Percentiles rank a stretch among this genome's conserved stretches.
phyloP scores from a whole-genome alignment of 768 basidiomycete species.

The Pulveroboletus sp. region DNA sequence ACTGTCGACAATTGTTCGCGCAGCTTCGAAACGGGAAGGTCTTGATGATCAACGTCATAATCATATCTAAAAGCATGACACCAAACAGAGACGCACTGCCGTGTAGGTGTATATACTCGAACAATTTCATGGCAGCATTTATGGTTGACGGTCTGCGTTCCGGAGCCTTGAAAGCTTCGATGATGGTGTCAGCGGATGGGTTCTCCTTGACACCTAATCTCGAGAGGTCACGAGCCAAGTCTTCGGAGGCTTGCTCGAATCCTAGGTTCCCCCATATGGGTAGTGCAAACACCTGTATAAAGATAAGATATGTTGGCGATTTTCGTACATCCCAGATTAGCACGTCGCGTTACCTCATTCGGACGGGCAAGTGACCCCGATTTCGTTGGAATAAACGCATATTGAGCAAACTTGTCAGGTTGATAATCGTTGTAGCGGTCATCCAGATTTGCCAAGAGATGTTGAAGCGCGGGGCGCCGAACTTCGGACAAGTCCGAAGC shows the following conservation, averaged over 20 bases:
- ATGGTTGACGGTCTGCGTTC: not conserved
- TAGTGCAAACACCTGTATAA: conserved; percentile 5
- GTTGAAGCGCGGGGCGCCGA: conserved; percentile 3
- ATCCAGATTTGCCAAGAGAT: conserved; percentile 10
- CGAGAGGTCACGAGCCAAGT: conserved; percentile 2
- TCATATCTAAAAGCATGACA: not conserved
- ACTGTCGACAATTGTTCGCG: conserved; percentile 6
- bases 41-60: conserved; percentile 3
- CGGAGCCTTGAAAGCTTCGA: not conserved
- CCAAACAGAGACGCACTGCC: conserved; percentile 4
- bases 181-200: not conserved
- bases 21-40: conserved; percentile 1
- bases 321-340: not conserved
- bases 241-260: conserved; percentile 2
- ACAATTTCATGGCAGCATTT: conserved; percentile 2
- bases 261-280: conserved; percentile 6
- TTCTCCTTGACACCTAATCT: conserved; percentile 11
- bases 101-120: conserved; percentile 2
- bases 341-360: conserved; percentile 7
- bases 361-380: not conserved
- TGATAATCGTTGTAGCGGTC: conserved; percentile 10
- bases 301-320: not conserved
- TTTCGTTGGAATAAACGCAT: conserved; percentile 15
- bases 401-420: conserved; percentile 3
- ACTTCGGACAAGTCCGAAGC: conserved; percentile 1